These are phyloP conservation scores for Acacia melanoxylon DNA, from an alignment of 306 rosid genomes.

Conservation along the genomic window DNA sequence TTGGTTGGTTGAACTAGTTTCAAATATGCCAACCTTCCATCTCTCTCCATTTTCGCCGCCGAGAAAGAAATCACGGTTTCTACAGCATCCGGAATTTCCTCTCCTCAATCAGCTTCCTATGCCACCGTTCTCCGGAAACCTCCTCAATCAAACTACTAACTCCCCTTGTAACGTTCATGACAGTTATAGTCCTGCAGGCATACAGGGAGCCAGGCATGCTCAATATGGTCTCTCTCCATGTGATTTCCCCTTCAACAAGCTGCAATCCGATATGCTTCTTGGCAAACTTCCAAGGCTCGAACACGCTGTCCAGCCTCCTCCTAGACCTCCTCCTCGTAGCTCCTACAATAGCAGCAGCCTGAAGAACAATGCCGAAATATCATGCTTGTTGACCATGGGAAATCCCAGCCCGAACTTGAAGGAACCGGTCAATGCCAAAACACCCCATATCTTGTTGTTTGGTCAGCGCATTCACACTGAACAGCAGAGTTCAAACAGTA, in stretches of 20 bases:
- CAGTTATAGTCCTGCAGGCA: constrained; percentile 61
- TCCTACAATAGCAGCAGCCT: constrained; percentile 31
- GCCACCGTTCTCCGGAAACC: constrained; percentile 55
- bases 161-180: constrained; percentile 50
- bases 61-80: constrained; percentile 68
- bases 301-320: constrained; percentile 36
- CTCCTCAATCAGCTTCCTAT: constrained; percentile 59
- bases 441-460: constrained; percentile 74
- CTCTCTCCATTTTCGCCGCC: constrained; percentile 77
- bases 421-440: constrained; percentile 52
- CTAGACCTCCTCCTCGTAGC: constrained; percentile 41
- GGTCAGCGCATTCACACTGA: constrained; percentile 74
- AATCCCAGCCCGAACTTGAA: constrained; percentile 49
- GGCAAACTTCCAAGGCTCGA: constrained; percentile 53
- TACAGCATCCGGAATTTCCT: constrained; percentile 57
- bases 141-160: constrained; percentile 49
- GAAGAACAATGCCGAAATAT: constrained; percentile 47
- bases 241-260: constrained; percentile 60
- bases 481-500: constrained; percentile 55
- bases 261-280: constrained; percentile 50
- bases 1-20: constrained; percentile 85
- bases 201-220: constrained; percentile 99
- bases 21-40: constrained; percentile 72
- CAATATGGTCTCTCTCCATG: constrained; percentile 68
- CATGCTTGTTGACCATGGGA: constrained; percentile 63